Evolutionary conservation across 2,329 filamentous ascomycete genomes (phyloP).

Genomic region (Dryadomyces quercus-mongolicae): DNA sequence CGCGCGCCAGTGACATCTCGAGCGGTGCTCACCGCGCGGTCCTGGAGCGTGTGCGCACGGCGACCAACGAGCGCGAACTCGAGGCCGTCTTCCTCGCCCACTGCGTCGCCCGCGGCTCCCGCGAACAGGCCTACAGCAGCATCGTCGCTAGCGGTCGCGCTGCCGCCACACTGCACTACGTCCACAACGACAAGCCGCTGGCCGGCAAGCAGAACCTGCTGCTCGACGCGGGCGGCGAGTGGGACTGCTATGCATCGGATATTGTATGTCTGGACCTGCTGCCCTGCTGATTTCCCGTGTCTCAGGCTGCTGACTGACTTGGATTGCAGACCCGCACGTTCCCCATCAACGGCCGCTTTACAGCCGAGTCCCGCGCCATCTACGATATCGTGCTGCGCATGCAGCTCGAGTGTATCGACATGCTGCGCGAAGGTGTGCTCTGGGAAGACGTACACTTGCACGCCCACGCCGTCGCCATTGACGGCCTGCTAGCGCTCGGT

Average conservation of each 20-base stretch:
- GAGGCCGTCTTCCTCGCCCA: slow-evolving; percentile 68
- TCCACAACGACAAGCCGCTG: slow-evolving; percentile 62
- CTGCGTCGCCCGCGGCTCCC: slow-evolving; percentile 63
- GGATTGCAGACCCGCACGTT: slow-evolving; percentile 80
- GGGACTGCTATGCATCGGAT: slow-evolving; percentile 58
- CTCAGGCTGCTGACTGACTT: too few relatives aligned
- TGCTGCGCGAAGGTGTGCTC: slow-evolving; percentile 58
- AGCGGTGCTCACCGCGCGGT: slow-evolving; percentile 54
- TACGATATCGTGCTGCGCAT: slow-evolving; percentile 79
- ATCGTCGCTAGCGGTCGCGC: slow-evolving; percentile 74
- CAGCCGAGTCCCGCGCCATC: slow-evolving; percentile 56
- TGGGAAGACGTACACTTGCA: slow-evolving; percentile 76
- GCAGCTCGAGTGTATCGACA: slow-evolving; percentile 66
- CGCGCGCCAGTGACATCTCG: slow-evolving; percentile 59
- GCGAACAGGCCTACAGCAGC: slow-evolving; percentile 75
- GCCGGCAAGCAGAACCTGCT: slow-evolving; percentile 65
- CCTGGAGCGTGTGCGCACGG: slow-evolving; percentile 46
- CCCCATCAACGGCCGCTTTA: slow-evolving; percentile 63
- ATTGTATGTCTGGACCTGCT: too few relatives aligned
- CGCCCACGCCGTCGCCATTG: slow-evolving; percentile 72
- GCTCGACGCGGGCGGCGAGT: slow-evolving; percentile 73
- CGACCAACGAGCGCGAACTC: slow-evolving; percentile 69
- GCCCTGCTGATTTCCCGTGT: too few relatives aligned
- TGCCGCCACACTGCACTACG: slow-evolving; percentile 80
- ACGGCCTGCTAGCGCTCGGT: slow-evolving; percentile 63